These are phyloP conservation scores for Ceratocystis papillata DNA, from an alignment of 2,329 filamentous ascomycete genomes.

Conservation along the genomic window DNA sequence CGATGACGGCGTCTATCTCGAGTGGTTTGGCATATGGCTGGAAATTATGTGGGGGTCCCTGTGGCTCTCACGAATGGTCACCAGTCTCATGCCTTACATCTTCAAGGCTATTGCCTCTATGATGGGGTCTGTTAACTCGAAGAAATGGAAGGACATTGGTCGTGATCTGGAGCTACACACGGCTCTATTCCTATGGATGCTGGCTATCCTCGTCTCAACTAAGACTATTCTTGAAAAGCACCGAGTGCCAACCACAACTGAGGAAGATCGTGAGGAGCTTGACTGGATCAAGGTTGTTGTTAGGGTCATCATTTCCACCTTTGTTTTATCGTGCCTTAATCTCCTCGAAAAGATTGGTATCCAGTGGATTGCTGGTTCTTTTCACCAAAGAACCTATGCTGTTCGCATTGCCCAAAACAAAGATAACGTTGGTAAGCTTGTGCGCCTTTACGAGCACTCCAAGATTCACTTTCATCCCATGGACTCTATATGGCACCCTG, in stretches of 20 bases:
- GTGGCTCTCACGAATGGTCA: constrained; percentile 59
- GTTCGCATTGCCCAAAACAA: constrained; percentile 89
- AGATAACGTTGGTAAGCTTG: constrained; percentile 60
- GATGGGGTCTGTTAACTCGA: constrained; percentile 70
- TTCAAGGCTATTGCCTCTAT: constrained; percentile 52
- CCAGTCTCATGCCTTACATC: constrained; percentile 40
- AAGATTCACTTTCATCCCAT: constrained; percentile 57
- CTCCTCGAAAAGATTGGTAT: constrained; percentile 87
- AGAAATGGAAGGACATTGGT: constrained; percentile 88
- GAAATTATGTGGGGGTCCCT: constrained; percentile 86
- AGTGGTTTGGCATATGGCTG: constrained; percentile 94
- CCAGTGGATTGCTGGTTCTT: constrained; percentile 86
- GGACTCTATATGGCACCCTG: constrained; percentile 40
- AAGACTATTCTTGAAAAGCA: constrained; percentile 60
- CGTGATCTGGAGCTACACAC: constrained; percentile 74
- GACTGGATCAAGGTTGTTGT: constrained; percentile 68
- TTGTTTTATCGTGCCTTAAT: constrained; percentile 69
- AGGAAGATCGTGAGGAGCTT: constrained; percentile 41
- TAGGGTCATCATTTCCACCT: constrained; percentile 77
- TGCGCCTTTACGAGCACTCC: constrained; percentile 55
- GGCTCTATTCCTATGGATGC: constrained; percentile 83
- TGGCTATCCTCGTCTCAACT: constrained; percentile 78
- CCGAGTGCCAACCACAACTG: constrained; percentile 22
- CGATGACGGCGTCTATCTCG: constrained; percentile 62
- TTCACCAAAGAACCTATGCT: constrained; percentile 82